Base-by-base conservation (phyloP, 106 monocot species). In the Chionographis japonica region DNA sequence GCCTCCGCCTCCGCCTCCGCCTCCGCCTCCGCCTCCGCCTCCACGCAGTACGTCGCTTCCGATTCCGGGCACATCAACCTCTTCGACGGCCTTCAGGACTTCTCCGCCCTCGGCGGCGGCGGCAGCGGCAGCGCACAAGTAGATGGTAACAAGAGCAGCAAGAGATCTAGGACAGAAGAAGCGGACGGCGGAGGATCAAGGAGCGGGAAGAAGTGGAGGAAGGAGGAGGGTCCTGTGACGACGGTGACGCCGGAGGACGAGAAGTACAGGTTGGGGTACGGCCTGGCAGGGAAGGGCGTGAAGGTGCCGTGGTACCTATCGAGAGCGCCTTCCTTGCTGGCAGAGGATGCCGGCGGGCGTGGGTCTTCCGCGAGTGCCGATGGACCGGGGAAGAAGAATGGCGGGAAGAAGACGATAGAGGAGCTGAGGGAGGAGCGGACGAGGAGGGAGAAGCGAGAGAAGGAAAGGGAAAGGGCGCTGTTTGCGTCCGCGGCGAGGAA, bases 231-330 rank as follows among this genome's bases (percentile, higher is more conserved):
- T 46, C 62, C 43, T 62, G 58, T 71, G 3, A 74, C 63, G 46
- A 66, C 67, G 39, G 66, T 89, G 42, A 37, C 63, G 10, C 73
- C 91, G 61, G 95, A 95, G 81, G 95, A 95, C n/a, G 88, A 88
- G 86, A 95, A 91, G 75, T 91, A 89, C 54, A 88, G 72, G 62
- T 62, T 95, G 51, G 95, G 95, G 13, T 91, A 91, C 38, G 88
- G 91, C 2, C 70, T 95, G 62, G 81, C 77, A n/a, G 91, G 95
- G 39, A 92, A 91, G 61, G 91, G 95, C 5, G 95, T 95, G 76
- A 82, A 88, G 75, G 82, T 76, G 58, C 95, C 95, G 15, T 95
- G 95, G 95, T 95, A 95, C 52, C 38, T 84, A 37, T 42, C 74
- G 46, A 73, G 46, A 43, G 46, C 68, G 3, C 56, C 37, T 38